Percentiles rank a stretch among this genome's conserved stretches.
Evolutionary conservation across 768 basidiomycete species (phyloP).

Genomic region (Tricholoma terreum): DNA sequence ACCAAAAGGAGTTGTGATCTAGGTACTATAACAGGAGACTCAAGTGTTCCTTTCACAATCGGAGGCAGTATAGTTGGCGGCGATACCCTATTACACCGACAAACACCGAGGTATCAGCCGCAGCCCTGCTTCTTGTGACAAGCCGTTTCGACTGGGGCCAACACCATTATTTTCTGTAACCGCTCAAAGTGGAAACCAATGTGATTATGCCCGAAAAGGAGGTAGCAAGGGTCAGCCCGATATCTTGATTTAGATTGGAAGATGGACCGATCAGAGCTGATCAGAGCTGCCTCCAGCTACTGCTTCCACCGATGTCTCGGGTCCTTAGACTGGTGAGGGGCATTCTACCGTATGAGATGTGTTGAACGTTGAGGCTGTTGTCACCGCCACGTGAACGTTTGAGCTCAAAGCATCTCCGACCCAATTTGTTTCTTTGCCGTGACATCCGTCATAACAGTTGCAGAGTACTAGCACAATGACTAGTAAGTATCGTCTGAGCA

Average conservation of each 20-base stretch:
- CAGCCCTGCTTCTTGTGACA: slow-evolving; percentile 5
- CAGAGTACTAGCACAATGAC: slow-evolving; percentile 41
- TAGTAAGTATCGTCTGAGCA: slow-evolving; percentile 38
- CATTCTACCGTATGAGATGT: too few species aligned
- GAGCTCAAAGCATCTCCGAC: slow-evolving; percentile 22
- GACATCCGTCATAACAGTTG: background rate
- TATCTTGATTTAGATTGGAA: slow-evolving; percentile 18
- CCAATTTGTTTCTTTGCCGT: slow-evolving; percentile 9
- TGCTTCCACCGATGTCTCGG: slow-evolving; percentile 9
- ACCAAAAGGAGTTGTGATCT: slow-evolving; percentile 10
- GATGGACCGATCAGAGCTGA: slow-evolving; percentile 9
- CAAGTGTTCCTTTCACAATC: slow-evolving; percentile 3
- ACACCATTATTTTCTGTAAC: too few species aligned
- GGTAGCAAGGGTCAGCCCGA: slow-evolving; percentile 2
- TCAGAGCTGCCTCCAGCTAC: slow-evolving; percentile 3
- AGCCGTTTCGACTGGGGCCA: slow-evolving; percentile 24
- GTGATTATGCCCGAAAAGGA: background rate
- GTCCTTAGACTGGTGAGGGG: slow-evolving; percentile 11
- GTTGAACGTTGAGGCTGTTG: background rate
- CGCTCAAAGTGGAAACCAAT: slow-evolving; percentile 11
- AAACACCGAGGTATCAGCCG: slow-evolving; percentile 1
- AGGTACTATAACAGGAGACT: background rate
- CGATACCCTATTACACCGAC: slow-evolving; percentile 11
- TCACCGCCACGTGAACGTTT: slow-evolving; percentile 7
- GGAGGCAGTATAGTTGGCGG: slow-evolving; percentile 16